Evolutionary conservation across 2,329 filamentous ascomycete species (phyloP).

Genomic region (Phialemonium atrogriseum): DNA sequence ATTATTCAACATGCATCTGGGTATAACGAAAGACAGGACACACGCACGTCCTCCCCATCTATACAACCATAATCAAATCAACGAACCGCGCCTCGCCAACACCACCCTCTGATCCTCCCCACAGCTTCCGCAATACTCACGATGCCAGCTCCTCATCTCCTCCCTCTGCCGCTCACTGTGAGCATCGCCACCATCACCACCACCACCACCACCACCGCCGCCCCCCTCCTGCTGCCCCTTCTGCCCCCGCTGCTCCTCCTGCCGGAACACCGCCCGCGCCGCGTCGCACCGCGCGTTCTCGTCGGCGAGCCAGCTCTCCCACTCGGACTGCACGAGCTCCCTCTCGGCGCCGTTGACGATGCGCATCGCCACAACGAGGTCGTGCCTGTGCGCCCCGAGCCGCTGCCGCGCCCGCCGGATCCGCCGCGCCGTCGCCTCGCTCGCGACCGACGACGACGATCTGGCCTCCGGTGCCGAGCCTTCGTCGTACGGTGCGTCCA

Average conservation of each 20-base stretch:
- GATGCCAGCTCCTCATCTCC: constrained; percentile 38
- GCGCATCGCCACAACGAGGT: constrained; percentile 82
- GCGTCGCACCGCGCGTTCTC: constrained; percentile 71
- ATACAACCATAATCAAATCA: no score
- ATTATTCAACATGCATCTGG: no score
- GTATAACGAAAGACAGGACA: no score
- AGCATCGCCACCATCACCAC: constrained; percentile 17
- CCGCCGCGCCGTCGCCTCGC: constrained; percentile 50
- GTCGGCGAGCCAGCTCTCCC: constrained; percentile 83
- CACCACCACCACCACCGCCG: constrained; percentile 21
- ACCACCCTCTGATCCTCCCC: constrained; percentile 30
- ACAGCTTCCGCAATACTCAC: constrained; percentile 50
- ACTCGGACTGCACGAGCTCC: constrained; percentile 79
- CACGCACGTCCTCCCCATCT: no score
- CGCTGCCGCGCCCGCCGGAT: constrained; percentile 75
- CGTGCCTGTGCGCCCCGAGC: constrained; percentile 77
- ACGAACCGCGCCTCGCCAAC: constrained; percentile 6
- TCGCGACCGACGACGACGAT: constrained; percentile 37
- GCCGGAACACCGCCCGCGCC: constrained; percentile 35
- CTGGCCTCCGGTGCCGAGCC: constrained; percentile 35
- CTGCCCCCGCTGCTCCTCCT: constrained; percentile 8
- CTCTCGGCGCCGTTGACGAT: constrained; percentile 83
- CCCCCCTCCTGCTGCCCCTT: constrained; percentile 1
- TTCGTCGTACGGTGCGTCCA: constrained; percentile 48
- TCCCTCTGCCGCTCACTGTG: no score